A percentile compares a stretch with the other conserved stretches of the same genome.
Evolutionary conservation across 2,329 filamentous ascomycete species (phyloP).

Genomic region (Keithomyces neogunnii): DNA sequence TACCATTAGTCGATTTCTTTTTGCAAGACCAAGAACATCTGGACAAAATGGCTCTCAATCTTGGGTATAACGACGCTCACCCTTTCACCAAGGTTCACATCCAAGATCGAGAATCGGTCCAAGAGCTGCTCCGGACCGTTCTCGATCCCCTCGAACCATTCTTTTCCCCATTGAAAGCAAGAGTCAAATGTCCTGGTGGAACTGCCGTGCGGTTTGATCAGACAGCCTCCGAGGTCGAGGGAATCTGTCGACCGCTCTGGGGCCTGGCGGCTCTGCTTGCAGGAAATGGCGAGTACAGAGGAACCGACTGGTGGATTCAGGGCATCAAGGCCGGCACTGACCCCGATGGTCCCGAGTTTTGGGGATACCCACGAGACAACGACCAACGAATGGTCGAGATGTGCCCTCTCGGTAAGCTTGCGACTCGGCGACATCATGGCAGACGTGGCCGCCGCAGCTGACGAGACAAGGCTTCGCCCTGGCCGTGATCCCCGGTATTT

Average conservation of each 20-base stretch:
- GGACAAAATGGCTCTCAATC: slow-evolving; percentile 14
- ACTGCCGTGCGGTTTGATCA: slow-evolving; percentile 73
- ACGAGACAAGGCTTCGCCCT: slow-evolving; percentile 51
- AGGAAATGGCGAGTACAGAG: slow-evolving; percentile 56
- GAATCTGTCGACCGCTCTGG: slow-evolving; percentile 68
- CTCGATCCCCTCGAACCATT: slow-evolving; percentile 64
- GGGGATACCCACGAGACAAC: slow-evolving; percentile 67
- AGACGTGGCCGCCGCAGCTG: too few relatives aligned
- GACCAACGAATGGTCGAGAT: slow-evolving; percentile 65
- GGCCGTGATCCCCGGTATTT: slow-evolving; percentile 58
- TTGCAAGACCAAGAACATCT: background rate
- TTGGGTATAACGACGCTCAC: slow-evolving; percentile 45
- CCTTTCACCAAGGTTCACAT: slow-evolving; percentile 47
- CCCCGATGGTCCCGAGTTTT: slow-evolving; percentile 61
- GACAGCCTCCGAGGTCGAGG: slow-evolving; percentile 68
- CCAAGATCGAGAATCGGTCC: slow-evolving; percentile 32
- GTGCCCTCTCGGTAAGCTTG: slow-evolving; percentile 55
- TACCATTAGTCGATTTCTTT: too few relatives aligned
- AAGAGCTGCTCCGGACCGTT: slow-evolving; percentile 51
- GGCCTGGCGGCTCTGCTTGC: slow-evolving; percentile 62
- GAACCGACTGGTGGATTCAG: slow-evolving; percentile 50
- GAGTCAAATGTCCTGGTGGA: slow-evolving; percentile 47
- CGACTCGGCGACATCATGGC: too few relatives aligned
- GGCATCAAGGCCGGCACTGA: slow-evolving; percentile 65
- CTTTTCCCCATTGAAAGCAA: slow-evolving; percentile 37